Evolutionary conservation across 805 yeast genomes (phyloP).

Genomic region (Lipomyces orientalis): DNA sequence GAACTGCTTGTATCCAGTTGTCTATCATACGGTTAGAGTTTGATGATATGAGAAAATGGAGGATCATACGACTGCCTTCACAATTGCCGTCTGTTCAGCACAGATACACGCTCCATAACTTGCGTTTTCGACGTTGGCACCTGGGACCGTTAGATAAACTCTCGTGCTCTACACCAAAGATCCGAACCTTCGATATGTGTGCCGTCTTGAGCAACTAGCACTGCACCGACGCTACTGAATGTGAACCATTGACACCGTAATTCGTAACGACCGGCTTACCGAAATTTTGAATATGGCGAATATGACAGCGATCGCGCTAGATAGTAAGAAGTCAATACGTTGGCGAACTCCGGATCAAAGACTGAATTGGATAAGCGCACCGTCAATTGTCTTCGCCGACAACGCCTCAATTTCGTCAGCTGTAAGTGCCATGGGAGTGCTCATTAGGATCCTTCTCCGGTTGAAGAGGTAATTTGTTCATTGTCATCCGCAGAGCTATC

Average conservation of each 20-base stretch:
- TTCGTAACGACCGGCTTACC: slow-evolving; percentile 12
- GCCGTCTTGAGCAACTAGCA: slow-evolving; percentile 60
- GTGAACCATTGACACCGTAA: background rate
- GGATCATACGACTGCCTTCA: slow-evolving; percentile 55
- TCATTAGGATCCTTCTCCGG: background rate
- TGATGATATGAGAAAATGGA: background rate
- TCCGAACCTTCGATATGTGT: slow-evolving; percentile 46
- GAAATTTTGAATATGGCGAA: slow-evolving; percentile 75
- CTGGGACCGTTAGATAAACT: slow-evolving; percentile 45
- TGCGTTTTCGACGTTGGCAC: slow-evolving; percentile 94
- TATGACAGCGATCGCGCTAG: slow-evolving; percentile 60
- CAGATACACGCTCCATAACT: slow-evolving; percentile 81
- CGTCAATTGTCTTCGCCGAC: slow-evolving; percentile 23
- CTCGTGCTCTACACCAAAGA: background rate
- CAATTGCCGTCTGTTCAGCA: slow-evolving; percentile 74
- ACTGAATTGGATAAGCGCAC: slow-evolving; percentile 9
- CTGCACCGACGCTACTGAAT: slow-evolving; percentile 72
- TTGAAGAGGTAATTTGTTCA: background rate
- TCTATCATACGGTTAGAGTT: slow-evolving; percentile 16
- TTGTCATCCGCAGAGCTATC: background rate
- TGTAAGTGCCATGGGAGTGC: background rate
- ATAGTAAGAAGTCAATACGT: background rate
- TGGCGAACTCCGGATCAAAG: slow-evolving; percentile 27
- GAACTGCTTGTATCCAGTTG: slow-evolving; percentile 48
- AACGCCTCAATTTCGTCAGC: slow-evolving; percentile 15